Evolutionary conservation across 371 early-diverging fungal species (phyloP), one percentile per base, ranked within the genome.

Genomic region (Apophysomyces elegans): DNA sequence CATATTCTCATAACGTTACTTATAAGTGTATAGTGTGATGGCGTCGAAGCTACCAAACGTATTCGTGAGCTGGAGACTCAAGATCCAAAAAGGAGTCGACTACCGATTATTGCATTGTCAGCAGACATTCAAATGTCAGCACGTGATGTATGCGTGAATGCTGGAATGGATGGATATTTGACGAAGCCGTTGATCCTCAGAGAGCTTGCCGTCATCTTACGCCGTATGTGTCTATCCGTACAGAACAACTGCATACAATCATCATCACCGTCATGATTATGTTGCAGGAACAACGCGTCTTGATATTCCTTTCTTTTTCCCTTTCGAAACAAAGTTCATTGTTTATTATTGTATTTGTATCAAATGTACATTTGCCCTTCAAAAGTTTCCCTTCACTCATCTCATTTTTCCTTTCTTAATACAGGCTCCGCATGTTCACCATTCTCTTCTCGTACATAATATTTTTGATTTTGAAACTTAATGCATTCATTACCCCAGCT

Each of bases 401-500:
- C 21, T 50, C 54, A 50, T 50, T 21, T 50, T 21, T 18, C 47
- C 16, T 47, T 13, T 7, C 1, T 47, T 7, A 47, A 47, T 47
- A 47, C 11, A 47, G 47, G 7, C n/a, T 47, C 47, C 9, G 54
- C 54, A 50, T 50, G 7, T 21, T 21, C 54, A 26, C 5, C 21
- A 50, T 16, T 21, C 26, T 50, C 32, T 18, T 37, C 56, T 26
- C 41, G 18, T 16, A 56, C 58, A 67, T 75, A 83, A 45, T 72
- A 80, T 16, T 66, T 46, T 32, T 66, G 57, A 57, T 80, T 82
- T 38, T 88, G 88, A 68, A 88, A 90, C 59, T 84, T 82, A 37
- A 93, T 69, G 13, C 85, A 84, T 63, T 93, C 91, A 61, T 91
- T 93, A 1, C 93, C 93, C 93, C 93, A 93, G 54, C 84, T 84